Evolutionary conservation across 345 rosid species (phyloP).

Genomic region (Citrus hindsii): DNA sequence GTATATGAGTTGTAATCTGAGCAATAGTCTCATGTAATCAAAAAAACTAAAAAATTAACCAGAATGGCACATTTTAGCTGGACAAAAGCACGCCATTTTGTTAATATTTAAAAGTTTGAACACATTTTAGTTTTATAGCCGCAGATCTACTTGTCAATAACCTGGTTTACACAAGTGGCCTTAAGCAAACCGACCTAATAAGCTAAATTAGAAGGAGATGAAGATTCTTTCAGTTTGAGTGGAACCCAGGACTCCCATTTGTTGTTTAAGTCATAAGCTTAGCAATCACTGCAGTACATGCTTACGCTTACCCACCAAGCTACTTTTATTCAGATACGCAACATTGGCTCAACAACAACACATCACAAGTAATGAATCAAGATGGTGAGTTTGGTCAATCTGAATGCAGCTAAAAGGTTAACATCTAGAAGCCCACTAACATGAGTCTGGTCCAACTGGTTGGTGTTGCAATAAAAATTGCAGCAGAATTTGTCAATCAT

Average conservation of each 20-base stretch:
- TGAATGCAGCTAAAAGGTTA: neutral
- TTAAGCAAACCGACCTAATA: neutral
- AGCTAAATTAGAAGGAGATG: too few species aligned
- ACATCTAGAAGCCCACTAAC: neutral
- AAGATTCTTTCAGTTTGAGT: neutral
- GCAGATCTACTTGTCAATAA: neutral
- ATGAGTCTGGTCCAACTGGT: conserved; percentile 8
- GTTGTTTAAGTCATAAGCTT: neutral
- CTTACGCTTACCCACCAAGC: neutral
- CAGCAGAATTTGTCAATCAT: conserved; percentile 11
- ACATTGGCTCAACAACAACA: neutral
- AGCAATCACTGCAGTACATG: neutral
- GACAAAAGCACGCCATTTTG: too few species aligned
- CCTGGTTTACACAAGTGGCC: neutral
- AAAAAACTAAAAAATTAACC: too few species aligned
- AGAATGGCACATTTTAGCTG: too few species aligned
- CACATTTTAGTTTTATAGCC: neutral
- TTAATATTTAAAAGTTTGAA: neutral
- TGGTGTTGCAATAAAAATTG: conserved; percentile 11
- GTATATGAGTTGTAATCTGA: too few species aligned
- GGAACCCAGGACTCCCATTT: neutral
- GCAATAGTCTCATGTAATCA: too few species aligned
- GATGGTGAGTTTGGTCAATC: neutral
- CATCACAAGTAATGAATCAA: neutral
- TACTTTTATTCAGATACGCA: conserved; percentile 3